Conservation (phyloP, 805 yeast species). For the Hanseniaspora thailandica region DNA sequence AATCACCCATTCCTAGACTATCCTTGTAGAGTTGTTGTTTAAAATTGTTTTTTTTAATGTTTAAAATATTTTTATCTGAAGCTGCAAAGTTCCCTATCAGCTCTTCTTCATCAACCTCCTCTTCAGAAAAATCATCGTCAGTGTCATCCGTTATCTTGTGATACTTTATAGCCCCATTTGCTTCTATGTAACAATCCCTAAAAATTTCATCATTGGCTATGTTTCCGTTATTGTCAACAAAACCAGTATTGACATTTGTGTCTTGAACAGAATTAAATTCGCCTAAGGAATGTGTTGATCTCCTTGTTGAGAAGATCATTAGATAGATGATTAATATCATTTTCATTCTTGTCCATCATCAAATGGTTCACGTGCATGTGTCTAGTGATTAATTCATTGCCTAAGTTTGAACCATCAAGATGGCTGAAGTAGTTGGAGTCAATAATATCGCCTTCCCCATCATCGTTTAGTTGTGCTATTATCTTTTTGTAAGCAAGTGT, state of each 20-base stretch:
- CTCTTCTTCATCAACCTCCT: not conserved
- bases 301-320: constrained; percentile 9
- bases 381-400: constrained; percentile 3
- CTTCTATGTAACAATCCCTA: constrained; percentile 10
- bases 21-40: not conserved
- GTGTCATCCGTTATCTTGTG: constrained; percentile 1
- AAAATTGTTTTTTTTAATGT: not conserved
- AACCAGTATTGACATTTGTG: not conserved
- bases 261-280: constrained; percentile 2
- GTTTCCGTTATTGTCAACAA: not conserved
- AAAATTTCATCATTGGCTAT: not conserved
- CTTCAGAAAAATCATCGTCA: not conserved
- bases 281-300: constrained; percentile 12
- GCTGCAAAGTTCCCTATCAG: not conserved
- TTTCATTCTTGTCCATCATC: constrained; percentile 13
- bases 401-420: not conserved
- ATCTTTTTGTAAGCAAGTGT: not conserved
- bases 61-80: not conserved
- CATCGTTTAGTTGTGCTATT: not conserved
- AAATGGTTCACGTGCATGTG: constrained; percentile 12
- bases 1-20: not conserved
- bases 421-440: not conserved
- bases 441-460: not conserved
- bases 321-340: constrained; percentile 5
- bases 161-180: constrained; percentile 5